These are phyloP conservation scores for Cladophialophora exuberans DNA, from an alignment of 2,329 filamentous ascomycete species.

Conservation along the genomic window DNA sequence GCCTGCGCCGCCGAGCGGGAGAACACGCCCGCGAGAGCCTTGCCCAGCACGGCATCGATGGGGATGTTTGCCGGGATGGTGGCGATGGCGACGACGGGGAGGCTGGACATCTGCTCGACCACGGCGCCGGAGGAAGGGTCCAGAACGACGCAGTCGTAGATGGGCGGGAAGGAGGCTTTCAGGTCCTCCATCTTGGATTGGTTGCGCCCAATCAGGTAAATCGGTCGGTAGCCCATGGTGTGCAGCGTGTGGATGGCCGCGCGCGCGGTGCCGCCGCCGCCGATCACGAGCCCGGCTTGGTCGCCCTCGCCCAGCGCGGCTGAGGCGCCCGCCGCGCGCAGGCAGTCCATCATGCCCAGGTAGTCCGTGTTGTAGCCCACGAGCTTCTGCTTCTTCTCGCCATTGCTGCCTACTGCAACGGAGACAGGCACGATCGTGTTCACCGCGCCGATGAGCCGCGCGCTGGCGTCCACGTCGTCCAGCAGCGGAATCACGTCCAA, in stretches of 20 bases:
- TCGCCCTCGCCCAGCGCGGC: slow-evolving; percentile 41
- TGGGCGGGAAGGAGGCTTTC: slow-evolving; percentile 70
- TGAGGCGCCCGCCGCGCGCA: slow-evolving; percentile 69
- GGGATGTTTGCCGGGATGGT: slow-evolving; percentile 89
- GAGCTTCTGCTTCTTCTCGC: slow-evolving; percentile 61
- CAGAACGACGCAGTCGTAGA: slow-evolving; percentile 72
- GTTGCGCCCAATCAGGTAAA: slow-evolving; percentile 84
- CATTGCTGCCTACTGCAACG: slow-evolving; percentile 38
- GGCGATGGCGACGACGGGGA: slow-evolving; percentile 74
- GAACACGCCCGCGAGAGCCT: slow-evolving; percentile 63
- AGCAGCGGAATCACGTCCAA: slow-evolving; percentile 80
- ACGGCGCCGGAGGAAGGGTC: slow-evolving; percentile 39
- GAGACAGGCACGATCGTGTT: slow-evolving; percentile 81
- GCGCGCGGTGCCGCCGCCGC: slow-evolving; percentile 87
- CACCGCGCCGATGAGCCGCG: slow-evolving; percentile 82
- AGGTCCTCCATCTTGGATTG: slow-evolving; percentile 69
- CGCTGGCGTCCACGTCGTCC: slow-evolving; percentile 78
- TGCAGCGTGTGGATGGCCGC: slow-evolving; percentile 89
- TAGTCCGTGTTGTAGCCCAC: slow-evolving; percentile 95
- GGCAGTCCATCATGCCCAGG: slow-evolving; percentile 82
- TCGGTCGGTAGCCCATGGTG: slow-evolving; percentile 78
- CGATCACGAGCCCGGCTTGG: slow-evolving; percentile 76
- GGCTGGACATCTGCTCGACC: neutral
- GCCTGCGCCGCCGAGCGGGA: slow-evolving; percentile 24
- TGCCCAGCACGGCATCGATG: slow-evolving; percentile 71